These are phyloP conservation scores for Chenopodium album DNA, from an alignment of 148 eudicot genomes.

Conservation along the genomic window DNA sequence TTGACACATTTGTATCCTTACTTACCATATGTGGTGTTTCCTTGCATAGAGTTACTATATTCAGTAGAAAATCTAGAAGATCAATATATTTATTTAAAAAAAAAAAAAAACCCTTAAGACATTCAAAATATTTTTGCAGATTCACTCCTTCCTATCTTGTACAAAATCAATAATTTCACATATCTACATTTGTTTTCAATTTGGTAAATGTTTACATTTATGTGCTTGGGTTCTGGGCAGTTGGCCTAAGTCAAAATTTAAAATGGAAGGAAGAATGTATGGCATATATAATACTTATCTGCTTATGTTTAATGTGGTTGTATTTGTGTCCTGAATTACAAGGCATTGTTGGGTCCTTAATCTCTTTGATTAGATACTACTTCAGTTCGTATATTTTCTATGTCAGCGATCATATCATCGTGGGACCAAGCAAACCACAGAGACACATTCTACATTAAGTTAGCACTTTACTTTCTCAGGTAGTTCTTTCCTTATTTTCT, in stretches of 20 bases:
- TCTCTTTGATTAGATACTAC: constrained; percentile 44
- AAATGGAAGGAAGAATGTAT: background rate
- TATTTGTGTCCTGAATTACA: background rate
- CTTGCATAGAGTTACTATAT: background rate
- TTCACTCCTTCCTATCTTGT: background rate
- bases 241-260: background rate
- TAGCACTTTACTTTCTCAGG: constrained; percentile 3
- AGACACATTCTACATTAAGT: constrained; percentile 6
- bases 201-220: background rate
- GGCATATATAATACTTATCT: background rate
- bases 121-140: too few relatives aligned
- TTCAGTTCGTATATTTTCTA: constrained; percentile 56
- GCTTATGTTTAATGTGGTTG: background rate
- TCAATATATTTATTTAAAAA: too few relatives aligned
- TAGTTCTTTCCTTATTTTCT: constrained; percentile 11
- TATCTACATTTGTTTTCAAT: background rate
- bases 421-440: constrained; percentile 28
- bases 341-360: constrained; percentile 36
- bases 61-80: too few relatives aligned
- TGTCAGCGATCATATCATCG: constrained; percentile 27
- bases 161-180: background rate
- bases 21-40: background rate
- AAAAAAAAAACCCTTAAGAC: too few relatives aligned
- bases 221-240: background rate
- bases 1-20: constrained; percentile 80